Base-by-base conservation (phyloP, 495 filamentous ascomycete genomes). In the Cladorrhinum samala region DNA sequence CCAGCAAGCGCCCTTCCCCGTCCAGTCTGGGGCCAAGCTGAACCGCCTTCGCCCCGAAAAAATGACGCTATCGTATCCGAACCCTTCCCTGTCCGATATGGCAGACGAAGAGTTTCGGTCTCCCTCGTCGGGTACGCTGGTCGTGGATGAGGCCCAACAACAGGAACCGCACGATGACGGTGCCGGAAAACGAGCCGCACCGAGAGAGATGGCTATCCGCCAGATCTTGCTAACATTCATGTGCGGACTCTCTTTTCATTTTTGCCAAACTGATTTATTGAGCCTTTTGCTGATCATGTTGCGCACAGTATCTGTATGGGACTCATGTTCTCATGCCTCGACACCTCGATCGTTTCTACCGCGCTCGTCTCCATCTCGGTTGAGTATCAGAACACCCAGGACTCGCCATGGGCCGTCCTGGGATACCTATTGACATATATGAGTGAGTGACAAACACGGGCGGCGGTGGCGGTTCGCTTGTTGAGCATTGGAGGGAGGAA, bases 331-430 rank as follows among this genome's bases (percentile, higher is more conserved):
- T 78, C 78, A 13, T 81, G 77, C 46, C 59, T 85, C 9, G 83
- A 86, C 50, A 76, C 77, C n/a, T 80, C 82, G 0, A 84, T 85
- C 45, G 77, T 85, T 13, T 79, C 80, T 37, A 85, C 83, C 0
- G 77, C 83, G 2, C 71, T 86, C 5, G 74, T 84, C 14, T 74
- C 74, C 9, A 83, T 86, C 45, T 79, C 77, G 2, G 69, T 76
- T 40, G 75, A 77, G 19, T 60, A 85, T 18, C 55, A 74, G 6
- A 72, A 80, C 36, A 80, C 80, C 50, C 63, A 74, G 17, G 69
- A 81, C 51, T 70, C 68, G 3, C 74, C 75, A 16, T 87, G 83
- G 83, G 65, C 83, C 9, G 67, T 85, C 8, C 73, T 81, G 13
- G 71, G 72, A 2, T 87, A 85, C 57, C 64, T 86, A 3, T 55